Evolutionary conservation across 2,329 filamentous ascomycete species (phyloP).

Genomic region (Xylariaceae sp.): DNA sequence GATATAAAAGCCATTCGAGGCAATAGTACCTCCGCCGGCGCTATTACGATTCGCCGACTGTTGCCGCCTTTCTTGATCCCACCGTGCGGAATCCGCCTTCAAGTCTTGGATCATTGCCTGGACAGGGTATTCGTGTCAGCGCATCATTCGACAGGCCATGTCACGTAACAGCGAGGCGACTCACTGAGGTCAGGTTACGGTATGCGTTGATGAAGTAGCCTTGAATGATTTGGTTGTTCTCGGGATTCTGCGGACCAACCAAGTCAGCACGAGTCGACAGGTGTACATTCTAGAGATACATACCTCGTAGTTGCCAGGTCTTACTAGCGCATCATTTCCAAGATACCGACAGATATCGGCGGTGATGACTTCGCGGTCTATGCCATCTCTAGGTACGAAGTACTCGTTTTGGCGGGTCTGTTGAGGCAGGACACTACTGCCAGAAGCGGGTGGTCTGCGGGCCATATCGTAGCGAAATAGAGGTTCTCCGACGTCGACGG

Average conservation of each 20-base stretch:
- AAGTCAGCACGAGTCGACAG: conserved; percentile 32
- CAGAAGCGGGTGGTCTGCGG: conserved; percentile 47
- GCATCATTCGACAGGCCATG: not conserved
- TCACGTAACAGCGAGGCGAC: conserved; percentile 40
- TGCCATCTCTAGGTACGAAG: conserved; percentile 80
- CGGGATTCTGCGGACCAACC: conserved; percentile 53
- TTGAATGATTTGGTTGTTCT: conserved; percentile 65
- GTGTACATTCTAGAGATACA: conserved; percentile 27
- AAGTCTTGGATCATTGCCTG: conserved; percentile 70
- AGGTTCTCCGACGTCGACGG: conserved; percentile 33
- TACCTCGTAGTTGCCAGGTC: conserved; percentile 77
- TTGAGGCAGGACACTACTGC: conserved; percentile 48
- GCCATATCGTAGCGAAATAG: conserved; percentile 40
- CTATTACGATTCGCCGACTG: conserved; percentile 59
- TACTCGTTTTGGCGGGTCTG: conserved; percentile 73
- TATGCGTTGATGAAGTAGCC: conserved; percentile 83
- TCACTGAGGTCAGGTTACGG: conserved; percentile 78
- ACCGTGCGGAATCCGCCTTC: conserved; percentile 67
- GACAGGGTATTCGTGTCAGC: conserved; percentile 30
- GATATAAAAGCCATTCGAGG: conserved; percentile 55
- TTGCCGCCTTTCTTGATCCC: conserved; percentile 66
- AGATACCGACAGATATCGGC: conserved; percentile 85
- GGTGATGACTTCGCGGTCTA: conserved; percentile 83
- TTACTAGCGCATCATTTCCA: conserved; percentile 81
- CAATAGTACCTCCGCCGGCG: conserved; percentile 63